Percentiles rank a stretch among this genome's conserved stretches.
Conservation (phyloP, 1,284 basidiomycete genomes). For the Malassezia brasiliensis region DNA sequence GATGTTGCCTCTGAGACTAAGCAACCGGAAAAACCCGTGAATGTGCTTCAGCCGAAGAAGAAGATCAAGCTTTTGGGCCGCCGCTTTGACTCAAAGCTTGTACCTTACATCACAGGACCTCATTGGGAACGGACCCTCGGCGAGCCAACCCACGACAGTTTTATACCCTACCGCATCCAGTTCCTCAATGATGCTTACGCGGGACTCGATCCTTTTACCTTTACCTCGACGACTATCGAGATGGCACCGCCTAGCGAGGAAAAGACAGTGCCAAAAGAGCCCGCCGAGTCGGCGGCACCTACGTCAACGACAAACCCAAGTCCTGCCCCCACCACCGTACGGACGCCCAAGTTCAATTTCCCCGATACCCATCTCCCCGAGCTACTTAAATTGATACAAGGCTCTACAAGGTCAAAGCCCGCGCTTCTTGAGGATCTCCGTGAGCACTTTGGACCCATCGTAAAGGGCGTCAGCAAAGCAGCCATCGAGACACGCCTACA, state of each 20-base stretch:
- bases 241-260: background rate
- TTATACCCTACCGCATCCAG: slow-evolving; percentile 36
- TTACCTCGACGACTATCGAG: slow-evolving; percentile 19
- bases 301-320: background rate
- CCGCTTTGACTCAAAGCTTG: slow-evolving; percentile 39
- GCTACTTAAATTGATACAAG: slow-evolving; percentile 25
- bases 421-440: slow-evolving; percentile 35
- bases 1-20: background rate
- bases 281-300: background rate
- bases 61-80: slow-evolving; percentile 39
- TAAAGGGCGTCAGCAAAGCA: slow-evolving; percentile 28
- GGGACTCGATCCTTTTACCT: slow-evolving; percentile 42
- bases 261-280: background rate
- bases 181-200: slow-evolving; percentile 33
- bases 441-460: slow-evolving; percentile 25
- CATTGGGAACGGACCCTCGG: slow-evolving; percentile 37
- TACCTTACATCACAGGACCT: slow-evolving; percentile 40
- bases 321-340: background rate
- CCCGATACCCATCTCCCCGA: slow-evolving; percentile 24
- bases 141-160: slow-evolving; percentile 28
- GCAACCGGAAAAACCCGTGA: background rate
- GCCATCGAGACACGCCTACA: slow-evolving; percentile 27
- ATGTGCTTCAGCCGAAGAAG: slow-evolving; percentile 34
- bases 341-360: slow-evolving; percentile 15
- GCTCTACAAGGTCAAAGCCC: slow-evolving; percentile 30